Conservation (phyloP, 2,329 filamentous ascomycete genomes). For the Ophiostoma sp. region DNA sequence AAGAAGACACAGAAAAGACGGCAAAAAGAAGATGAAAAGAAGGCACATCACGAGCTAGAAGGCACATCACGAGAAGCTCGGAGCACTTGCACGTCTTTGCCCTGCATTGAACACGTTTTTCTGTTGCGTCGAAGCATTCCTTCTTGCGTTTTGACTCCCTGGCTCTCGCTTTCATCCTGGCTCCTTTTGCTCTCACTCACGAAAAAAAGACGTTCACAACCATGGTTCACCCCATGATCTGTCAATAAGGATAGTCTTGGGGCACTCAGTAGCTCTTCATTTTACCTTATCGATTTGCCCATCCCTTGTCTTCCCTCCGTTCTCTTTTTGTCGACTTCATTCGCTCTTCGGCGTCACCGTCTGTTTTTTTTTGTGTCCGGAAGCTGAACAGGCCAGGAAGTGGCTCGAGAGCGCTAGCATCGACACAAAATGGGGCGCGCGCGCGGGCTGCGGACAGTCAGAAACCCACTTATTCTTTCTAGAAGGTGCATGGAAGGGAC, state of each 20-base stretch:
- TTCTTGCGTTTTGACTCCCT: background rate
- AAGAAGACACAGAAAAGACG: background rate
- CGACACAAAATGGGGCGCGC: background rate
- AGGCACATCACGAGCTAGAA: background rate
- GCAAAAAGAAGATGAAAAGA: background rate
- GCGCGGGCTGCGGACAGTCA: background rate
- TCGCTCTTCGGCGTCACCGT: constrained; percentile 4
- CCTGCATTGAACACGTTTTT: constrained; percentile 4
- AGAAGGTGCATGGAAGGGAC: constrained; percentile 7
- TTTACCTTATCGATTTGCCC: background rate
- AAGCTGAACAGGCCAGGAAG: background rate
- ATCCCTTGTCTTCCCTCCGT: background rate
- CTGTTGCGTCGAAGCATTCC: background rate
- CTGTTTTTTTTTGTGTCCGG: background rate
- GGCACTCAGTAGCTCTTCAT: background rate
- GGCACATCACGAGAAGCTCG: constrained; percentile 7
- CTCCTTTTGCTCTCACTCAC: background rate
- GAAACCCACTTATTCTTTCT: background rate
- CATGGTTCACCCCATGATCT: background rate
- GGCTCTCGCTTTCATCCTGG: no score
- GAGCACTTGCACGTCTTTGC: background rate
- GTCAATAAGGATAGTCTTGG: background rate
- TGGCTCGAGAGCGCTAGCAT: background rate
- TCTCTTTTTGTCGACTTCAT: background rate
- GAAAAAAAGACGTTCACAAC: background rate